Evolutionary conservation across 1,284 basidiomycete species (phyloP), one percentile per base, ranked within the genome.

Genomic region (Anthracocystis setariae): DNA sequence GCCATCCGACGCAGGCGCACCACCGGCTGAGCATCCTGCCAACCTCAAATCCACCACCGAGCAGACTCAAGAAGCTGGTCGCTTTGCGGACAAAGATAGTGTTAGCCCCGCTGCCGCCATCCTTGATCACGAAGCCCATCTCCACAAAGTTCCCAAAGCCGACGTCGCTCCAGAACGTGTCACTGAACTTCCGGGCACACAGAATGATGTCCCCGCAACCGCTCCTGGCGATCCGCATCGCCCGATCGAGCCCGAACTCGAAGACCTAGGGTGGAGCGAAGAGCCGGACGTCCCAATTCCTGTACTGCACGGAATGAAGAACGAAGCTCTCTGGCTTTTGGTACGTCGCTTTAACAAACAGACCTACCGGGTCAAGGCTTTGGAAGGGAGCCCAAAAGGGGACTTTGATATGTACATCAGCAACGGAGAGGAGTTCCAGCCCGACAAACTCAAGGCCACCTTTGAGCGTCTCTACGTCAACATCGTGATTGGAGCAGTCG

Each of bases 391-490:
- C 25, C 48, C 24, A 21, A 77, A 81, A 27, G 59, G 35, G 20
- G 64, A 69, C 55, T 58, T 87, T 24, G 86, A 87, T 73, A 82
- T 86, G 25, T 84, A 86, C 59, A 84, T 84, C 17, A 78, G 84
- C 10, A 79, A 82, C 15, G 77, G 86, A 40, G 86, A 86, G 58
- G 84, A 85, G 55, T 86, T 87, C 73, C 83, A 85, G 5, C 84
- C 86, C 1, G 86, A 86, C 68, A 86, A 86, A 74, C 80, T 87
- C 8, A 80, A 85, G 24, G 83, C 86, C 21, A 87, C 86, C 56
- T 77, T 88, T 17, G 87, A 88, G 69, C 81, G 88, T 1, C 63
- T 85, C 15, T 86, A 88, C 67, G 85, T 86, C 55, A 85, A 84
- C 3, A 82, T 87, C 33, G 85, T 86, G 8, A 82, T 87, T 17